Evolutionary conservation across 2,329 filamentous ascomycete species (phyloP).

Genomic region (Arachnomyces sp.): DNA sequence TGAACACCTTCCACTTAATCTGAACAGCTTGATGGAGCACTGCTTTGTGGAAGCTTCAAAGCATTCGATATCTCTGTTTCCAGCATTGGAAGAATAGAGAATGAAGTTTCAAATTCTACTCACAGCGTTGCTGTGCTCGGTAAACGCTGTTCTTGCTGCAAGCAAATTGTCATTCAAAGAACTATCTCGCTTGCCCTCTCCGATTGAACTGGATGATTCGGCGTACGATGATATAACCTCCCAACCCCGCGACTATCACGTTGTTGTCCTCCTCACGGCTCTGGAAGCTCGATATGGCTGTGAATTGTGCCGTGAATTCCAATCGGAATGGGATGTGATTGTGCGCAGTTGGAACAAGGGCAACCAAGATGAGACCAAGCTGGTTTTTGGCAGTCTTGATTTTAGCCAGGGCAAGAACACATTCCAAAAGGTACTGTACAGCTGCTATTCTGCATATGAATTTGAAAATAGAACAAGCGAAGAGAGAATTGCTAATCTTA

Average conservation of each 20-base stretch:
- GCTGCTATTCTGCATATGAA: not conserved
- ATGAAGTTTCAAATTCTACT: constrained; percentile 25
- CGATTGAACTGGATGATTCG: constrained; percentile 69
- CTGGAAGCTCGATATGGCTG: constrained; percentile 77
- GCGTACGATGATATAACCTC: constrained; percentile 68
- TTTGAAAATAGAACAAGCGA: not conserved
- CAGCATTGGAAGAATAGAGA: constrained; percentile 15
- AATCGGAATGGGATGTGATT: constrained; percentile 87
- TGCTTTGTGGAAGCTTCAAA: constrained; percentile 8
- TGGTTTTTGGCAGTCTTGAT: constrained; percentile 79
- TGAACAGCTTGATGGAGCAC: not conserved
- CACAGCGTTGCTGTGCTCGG: constrained; percentile 33
- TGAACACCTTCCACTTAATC: no score
- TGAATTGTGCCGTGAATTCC: constrained; percentile 77
- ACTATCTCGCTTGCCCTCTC: constrained; percentile 56
- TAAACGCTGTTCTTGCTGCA: constrained; percentile 29
- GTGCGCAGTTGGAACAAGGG: constrained; percentile 80
- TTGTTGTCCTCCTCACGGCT: constrained; percentile 78
- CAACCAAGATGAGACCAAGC: constrained; percentile 28
- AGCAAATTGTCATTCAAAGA: constrained; percentile 59
- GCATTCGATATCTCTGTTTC: not conserved
- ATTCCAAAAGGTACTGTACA: constrained; percentile 67
- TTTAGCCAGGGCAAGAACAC: constrained; percentile 74
- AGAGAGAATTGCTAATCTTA: no score
- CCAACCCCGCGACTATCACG: constrained; percentile 72